A percentile compares a stretch with the other conserved stretches of the same genome.
Evolutionary conservation across 106 monocot species (phyloP).

Genomic region (Hemerocallis citrina): DNA sequence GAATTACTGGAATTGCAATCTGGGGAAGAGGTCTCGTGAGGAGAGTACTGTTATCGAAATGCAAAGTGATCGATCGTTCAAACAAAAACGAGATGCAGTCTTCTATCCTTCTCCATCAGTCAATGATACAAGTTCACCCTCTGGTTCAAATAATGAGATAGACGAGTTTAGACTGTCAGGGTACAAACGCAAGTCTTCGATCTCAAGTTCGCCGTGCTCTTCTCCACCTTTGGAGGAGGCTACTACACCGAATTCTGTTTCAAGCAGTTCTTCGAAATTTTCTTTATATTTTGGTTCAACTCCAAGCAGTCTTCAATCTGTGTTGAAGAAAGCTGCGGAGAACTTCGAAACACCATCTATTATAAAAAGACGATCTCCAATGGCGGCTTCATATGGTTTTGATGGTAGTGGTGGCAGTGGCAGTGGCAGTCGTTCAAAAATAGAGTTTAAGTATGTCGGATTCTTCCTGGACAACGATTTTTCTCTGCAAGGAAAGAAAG

Average conservation of each 20-base stretch:
- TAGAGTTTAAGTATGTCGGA: slow-evolving; percentile 8
- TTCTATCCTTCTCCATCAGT: neutral
- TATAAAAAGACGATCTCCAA: slow-evolving; percentile 11
- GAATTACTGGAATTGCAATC: slow-evolving; percentile 36
- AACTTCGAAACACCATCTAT: slow-evolving; percentile 31
- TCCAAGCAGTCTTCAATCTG: neutral
- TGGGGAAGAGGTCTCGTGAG: neutral
- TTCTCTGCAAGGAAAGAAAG: neutral
- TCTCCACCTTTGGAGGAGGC: neutral
- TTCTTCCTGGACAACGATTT: neutral
- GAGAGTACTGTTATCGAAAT: neutral
- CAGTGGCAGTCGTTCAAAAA: neutral
- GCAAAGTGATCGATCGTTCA: neutral
- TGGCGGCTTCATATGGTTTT: neutral
- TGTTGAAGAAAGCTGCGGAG: slow-evolving; percentile 17
- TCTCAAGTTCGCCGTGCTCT: neutral
- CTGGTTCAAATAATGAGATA: neutral
- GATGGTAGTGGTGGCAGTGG: neutral
- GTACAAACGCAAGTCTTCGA: neutral
- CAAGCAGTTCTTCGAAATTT: neutral
- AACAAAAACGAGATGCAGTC: neutral
- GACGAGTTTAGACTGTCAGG: neutral
- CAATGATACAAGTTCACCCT: neutral
- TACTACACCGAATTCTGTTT: too few relatives aligned
- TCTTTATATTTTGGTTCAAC: slow-evolving; percentile 1